A percentile compares a stretch with the other conserved stretches of the same genome.
phyloP scores from a whole-genome alignment of 2,329 filamentous ascomycete genomes.

The Calonectria hawksworthii region DNA sequence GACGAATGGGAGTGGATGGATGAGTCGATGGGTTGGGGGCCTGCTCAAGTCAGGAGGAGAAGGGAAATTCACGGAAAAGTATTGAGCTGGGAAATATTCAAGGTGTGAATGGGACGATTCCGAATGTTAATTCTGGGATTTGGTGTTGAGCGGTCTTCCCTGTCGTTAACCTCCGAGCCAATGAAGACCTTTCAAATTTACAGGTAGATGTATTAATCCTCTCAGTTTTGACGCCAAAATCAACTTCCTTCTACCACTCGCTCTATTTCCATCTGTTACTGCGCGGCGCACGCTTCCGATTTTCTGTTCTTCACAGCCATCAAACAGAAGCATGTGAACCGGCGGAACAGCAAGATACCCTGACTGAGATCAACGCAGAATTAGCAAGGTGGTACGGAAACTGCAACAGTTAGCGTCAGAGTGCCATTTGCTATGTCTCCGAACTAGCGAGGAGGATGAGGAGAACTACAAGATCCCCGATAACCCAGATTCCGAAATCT shows the following conservation, averaged over 20 bases:
- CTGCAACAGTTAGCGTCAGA: slow-evolving; percentile 59
- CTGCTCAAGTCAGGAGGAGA: too few relatives aligned
- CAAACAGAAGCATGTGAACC: slow-evolving; percentile 39
- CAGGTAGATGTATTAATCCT: slow-evolving; percentile 27
- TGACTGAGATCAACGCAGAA: slow-evolving; percentile 57
- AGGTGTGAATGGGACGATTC: too few relatives aligned
- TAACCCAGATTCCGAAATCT: slow-evolving; percentile 64
- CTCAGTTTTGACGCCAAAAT: slow-evolving; percentile 32
- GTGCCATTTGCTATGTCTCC: slow-evolving; percentile 78
- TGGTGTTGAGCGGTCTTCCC: too few relatives aligned
- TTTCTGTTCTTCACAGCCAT: neutral
- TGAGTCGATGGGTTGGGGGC: too few relatives aligned
- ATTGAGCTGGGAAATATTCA: too few relatives aligned
- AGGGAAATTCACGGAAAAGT: too few relatives aligned
- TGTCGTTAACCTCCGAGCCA: neutral
- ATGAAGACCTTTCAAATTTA: slow-evolving; percentile 19
- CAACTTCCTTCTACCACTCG: slow-evolving; percentile 12
- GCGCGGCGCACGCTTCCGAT: neutral
- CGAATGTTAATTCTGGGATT: too few relatives aligned
- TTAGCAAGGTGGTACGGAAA: slow-evolving; percentile 59
- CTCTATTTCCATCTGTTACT: neutral
- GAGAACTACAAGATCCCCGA: slow-evolving; percentile 70
- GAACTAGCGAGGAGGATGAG: slow-evolving; percentile 71
- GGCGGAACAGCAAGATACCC: slow-evolving; percentile 41
- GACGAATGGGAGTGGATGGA: too few relatives aligned